phyloP scores from a whole-genome alignment of 73 alveolate species.

The Paramecium primaurelia region DNA sequence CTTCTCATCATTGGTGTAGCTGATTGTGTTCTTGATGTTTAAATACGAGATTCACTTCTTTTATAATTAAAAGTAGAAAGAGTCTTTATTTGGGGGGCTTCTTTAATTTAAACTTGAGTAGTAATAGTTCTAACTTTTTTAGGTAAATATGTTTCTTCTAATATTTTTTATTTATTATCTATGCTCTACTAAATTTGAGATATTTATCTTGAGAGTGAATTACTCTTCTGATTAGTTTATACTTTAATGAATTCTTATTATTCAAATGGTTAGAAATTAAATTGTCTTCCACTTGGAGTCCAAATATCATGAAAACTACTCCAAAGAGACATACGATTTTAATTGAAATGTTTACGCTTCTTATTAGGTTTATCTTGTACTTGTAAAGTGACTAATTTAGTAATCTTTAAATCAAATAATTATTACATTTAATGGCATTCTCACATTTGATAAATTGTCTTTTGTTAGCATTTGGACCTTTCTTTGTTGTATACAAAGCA shows the following conservation, averaged over 20 bases:
- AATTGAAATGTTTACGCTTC: background rate
- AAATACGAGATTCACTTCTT: background rate
- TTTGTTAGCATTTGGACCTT: constrained; percentile 63
- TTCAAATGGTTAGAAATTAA: background rate
- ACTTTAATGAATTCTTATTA: background rate
- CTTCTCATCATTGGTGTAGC: background rate
- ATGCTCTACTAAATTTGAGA: background rate
- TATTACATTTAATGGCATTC: constrained; percentile 60
- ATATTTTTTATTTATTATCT: background rate
- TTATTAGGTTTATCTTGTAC: background rate
- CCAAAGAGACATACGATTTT: background rate
- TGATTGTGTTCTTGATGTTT: background rate
- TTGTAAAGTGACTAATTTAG: background rate
- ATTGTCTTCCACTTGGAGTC: background rate
- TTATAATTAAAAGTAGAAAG: background rate
- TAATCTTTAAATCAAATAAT: constrained; percentile 15
- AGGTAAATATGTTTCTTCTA: background rate
- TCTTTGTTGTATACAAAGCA: constrained; percentile 53
- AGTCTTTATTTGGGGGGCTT: background rate
- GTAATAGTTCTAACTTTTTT: background rate
- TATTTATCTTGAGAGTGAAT: background rate
- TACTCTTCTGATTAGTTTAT: background rate
- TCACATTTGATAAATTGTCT: constrained; percentile 61
- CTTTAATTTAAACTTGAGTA: background rate
- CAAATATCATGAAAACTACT: background rate